Percentiles rank a stretch among this genome's conserved stretches.
Conservation (phyloP, 192 early-diverging fungal species). For the Coemansia interrupta region DNA sequence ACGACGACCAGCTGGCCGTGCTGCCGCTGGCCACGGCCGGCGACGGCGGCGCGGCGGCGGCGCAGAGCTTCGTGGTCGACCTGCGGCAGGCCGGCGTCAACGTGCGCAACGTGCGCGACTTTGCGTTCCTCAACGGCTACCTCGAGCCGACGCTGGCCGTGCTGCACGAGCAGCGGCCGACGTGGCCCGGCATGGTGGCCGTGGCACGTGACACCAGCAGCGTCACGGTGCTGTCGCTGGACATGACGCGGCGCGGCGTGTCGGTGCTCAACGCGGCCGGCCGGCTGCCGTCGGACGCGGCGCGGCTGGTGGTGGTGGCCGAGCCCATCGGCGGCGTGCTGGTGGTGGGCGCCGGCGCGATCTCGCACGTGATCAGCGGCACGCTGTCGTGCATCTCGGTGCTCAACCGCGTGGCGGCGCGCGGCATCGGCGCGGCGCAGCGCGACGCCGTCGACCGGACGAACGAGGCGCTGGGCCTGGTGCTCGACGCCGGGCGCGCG, state of each 20-base stretch:
- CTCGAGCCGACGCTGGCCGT: constrained; percentile 92
- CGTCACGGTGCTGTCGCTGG: constrained; percentile 82
- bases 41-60: constrained; percentile 17
- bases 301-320: constrained; percentile 67
- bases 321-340: constrained; percentile 84
- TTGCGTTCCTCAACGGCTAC: constrained; percentile 87
- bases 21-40: constrained; percentile 80
- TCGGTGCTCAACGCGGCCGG: constrained; percentile 79
- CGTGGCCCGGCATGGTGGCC: constrained; percentile 77
- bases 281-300: constrained; percentile 80
- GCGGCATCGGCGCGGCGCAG: constrained; percentile 60
- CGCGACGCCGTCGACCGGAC: constrained; percentile 50
- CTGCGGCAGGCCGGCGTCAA: constrained; percentile 55
- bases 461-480: constrained; percentile 60
- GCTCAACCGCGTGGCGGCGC: constrained; percentile 71
- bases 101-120: constrained; percentile 81
- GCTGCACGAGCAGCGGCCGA: constrained; percentile 79
- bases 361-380: constrained; percentile 85
- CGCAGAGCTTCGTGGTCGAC: constrained; percentile 71
- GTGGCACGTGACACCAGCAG: constrained; percentile 61
- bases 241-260: constrained; percentile 66
- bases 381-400: constrained; percentile 54
- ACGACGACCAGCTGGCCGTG: constrained; percentile 83
- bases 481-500: constrained; percentile 62
- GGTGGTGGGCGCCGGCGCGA: constrained; percentile 70